These are phyloP conservation scores for Axilococcus clingmanii DNA, from an alignment of 139 green algal genomes.

Conservation along the genomic window DNA sequence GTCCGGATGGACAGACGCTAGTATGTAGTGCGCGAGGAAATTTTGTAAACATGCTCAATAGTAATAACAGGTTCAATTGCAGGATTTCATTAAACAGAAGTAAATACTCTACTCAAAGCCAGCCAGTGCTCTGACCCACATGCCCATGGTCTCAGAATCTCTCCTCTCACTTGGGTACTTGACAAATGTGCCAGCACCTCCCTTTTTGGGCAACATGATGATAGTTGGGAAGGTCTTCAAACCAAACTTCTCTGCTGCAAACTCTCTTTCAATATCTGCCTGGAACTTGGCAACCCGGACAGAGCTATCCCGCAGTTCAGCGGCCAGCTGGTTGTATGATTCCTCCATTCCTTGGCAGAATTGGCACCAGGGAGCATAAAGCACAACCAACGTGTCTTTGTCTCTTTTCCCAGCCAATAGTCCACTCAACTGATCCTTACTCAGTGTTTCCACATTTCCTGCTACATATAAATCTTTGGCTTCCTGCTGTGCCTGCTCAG, in stretches of 20 bases:
- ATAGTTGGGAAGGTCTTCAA: constrained; percentile 89
- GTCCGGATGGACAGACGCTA: too few species aligned
- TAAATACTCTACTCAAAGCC: constrained; percentile 17
- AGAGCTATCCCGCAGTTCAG: constrained; percentile 30
- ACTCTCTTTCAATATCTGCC: constrained; percentile 74
- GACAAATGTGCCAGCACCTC: constrained; percentile 32
- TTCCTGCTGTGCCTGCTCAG: constrained; percentile 21
- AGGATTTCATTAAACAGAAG: too few species aligned
- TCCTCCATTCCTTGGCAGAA: constrained; percentile 82
- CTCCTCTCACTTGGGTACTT: constrained; percentile 76
- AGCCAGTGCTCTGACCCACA: constrained; percentile 70
- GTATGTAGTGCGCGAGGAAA: too few species aligned
- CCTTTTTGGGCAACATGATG: constrained; percentile 61
- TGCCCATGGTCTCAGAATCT: constrained; percentile 68
- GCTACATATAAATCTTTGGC: constrained; percentile 52
- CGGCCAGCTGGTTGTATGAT: constrained; percentile 54
- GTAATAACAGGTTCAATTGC: too few species aligned
- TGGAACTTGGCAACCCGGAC: constrained; percentile 71
- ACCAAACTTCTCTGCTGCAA: constrained; percentile 53
- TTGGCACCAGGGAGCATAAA: constrained; percentile 96
- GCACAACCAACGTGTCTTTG: constrained; percentile 71
- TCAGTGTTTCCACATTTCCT: constrained; percentile 37
- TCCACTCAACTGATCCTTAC: constrained; percentile 42
- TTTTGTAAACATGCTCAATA: too few species aligned
- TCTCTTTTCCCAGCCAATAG: constrained; percentile 47